Evolutionary conservation across 2,329 filamentous ascomycete genomes (phyloP).

Genomic region (Ophiocordyceps camponoti-rufipedis): DNA sequence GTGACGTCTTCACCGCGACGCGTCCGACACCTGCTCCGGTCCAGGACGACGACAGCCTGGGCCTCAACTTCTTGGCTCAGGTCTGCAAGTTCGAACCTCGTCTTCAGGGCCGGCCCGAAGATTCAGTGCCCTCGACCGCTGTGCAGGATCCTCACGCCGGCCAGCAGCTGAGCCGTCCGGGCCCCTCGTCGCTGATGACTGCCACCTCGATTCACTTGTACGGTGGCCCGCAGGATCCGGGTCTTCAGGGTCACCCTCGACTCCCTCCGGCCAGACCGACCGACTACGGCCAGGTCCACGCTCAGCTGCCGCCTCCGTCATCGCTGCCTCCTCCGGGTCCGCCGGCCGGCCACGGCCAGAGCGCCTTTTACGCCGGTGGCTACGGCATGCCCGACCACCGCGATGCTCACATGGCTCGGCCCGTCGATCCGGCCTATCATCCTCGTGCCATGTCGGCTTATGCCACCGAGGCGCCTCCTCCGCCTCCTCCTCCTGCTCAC

Average conservation of each 20-base stretch:
- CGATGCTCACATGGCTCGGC: slow-evolving; percentile 12
- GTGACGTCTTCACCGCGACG: slow-evolving; percentile 22
- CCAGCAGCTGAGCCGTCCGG: slow-evolving; percentile 1
- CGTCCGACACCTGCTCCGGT: slow-evolving; percentile 12
- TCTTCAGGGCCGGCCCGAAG: slow-evolving; percentile 5
- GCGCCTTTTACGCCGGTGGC: slow-evolving; percentile 9
- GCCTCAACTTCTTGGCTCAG: slow-evolving; percentile 16
- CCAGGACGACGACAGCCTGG: slow-evolving; percentile 7
- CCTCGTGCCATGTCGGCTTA: slow-evolving; percentile 14
- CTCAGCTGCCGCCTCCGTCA: slow-evolving; percentile 6
- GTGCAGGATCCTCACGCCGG: slow-evolving; percentile 5
- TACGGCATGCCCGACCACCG: slow-evolving; percentile 12
- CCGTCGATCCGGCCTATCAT: slow-evolving; percentile 14
- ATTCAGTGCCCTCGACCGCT: not conserved
- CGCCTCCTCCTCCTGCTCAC: not conserved
- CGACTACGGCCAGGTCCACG: slow-evolving; percentile 7
- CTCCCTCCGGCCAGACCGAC: slow-evolving; percentile 4
- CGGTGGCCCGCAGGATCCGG: not conserved
- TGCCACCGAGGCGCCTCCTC: slow-evolving; percentile 8
- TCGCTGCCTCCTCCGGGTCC: slow-evolving; percentile 5
- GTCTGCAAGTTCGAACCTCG: slow-evolving; percentile 14
- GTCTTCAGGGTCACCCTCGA: not conserved
- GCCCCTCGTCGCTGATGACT: not conserved
- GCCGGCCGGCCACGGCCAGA: slow-evolving; percentile 4
- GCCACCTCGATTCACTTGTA: not conserved